Percentiles rank a stretch among this genome's conserved stretches.
These are phyloP conservation scores for Cytospora piceae DNA, from an alignment of 2,329 filamentous ascomycete genomes.

Conservation along the genomic window DNA sequence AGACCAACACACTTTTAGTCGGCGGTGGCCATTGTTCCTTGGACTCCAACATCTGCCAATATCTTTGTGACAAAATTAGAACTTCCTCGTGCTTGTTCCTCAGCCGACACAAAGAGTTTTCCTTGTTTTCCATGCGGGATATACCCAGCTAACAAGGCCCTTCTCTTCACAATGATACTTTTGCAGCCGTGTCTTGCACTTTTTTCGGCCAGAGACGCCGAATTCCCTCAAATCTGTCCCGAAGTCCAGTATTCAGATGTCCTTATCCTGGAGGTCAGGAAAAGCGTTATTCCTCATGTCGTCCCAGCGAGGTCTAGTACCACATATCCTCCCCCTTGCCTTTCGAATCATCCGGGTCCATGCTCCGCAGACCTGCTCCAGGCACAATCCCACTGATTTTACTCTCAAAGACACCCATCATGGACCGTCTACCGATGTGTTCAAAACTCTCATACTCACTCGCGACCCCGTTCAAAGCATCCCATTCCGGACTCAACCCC, in stretches of 20 bases:
- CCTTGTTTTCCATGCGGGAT: not conserved
- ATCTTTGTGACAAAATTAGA: not conserved
- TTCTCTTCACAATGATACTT: not conserved
- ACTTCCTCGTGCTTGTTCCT: not conserved
- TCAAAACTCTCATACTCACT: not conserved
- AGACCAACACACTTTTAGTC: not conserved
- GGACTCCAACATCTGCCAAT: not conserved
- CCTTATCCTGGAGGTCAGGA: not conserved
- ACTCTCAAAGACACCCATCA: slow-evolving; percentile 1
- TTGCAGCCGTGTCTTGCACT: not conserved
- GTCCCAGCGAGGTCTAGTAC: not conserved
- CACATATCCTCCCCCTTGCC: not conserved
- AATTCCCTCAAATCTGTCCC: not conserved
- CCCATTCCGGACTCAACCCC: not conserved
- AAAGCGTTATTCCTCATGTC: not conserved
- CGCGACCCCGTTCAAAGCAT: not conserved
- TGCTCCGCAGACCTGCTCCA: not conserved
- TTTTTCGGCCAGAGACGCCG: not conserved
- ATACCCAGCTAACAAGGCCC: not conserved
- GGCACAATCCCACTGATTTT: not conserved
- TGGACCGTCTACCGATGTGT: not conserved
- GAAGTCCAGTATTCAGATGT: not conserved
- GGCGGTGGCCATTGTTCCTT: not conserved
- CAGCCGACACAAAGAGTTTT: not conserved
- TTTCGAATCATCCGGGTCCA: not conserved